Base-by-base conservation (phyloP, 345 rosid species). In the Arabis alpina region DNA sequence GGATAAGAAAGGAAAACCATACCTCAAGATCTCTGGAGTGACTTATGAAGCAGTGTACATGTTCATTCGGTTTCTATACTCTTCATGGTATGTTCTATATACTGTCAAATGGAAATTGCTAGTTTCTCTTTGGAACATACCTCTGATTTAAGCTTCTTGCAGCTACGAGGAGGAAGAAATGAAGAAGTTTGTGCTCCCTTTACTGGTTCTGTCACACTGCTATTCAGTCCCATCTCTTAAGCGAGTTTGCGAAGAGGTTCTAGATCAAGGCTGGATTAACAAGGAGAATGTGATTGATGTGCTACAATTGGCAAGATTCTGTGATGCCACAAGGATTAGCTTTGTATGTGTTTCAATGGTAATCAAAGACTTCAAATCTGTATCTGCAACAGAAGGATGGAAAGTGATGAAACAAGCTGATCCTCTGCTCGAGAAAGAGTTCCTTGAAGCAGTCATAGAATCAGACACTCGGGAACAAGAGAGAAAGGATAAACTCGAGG, bases 351-450 rank as follows among this genome's bases (percentile, higher is more conserved):
- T 81, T 16, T 87, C 82, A 27, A 82, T 81, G 88, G 73, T 86
- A 45, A 77, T 89, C 51, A 88, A 80, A 76, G 88, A 91, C 82
- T 89, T 91, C 76, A 86, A 85, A 81, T 71, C 88, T 68, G 61
- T 91, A 64, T 84, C 91, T 61, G 69, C 76, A 36, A 86, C 93
- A 32, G 96, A 94, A 42, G 97, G 92, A 54, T 89, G 97, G 99
- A 87, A 81, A 69, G 88, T 84, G 45, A 88, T 94, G 97, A 85
- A 47, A 80, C 75, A 61, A 36, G 74, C 78, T 53, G 78, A 87
- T 78, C 93, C 91, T 68, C 79, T 80, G 5, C 91, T 94, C 12
- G 97, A 94, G 56, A 90, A 84, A 66, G 96, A 89, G 79, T 86
- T 94, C 66, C 71, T 88, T 45, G 96, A 89, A 79, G 73, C 61